Percentiles rank a stretch among this genome's conserved stretches.
Evolutionary conservation across 2,329 filamentous ascomycete genomes (phyloP).

Genomic region (Xylaria sp.): DNA sequence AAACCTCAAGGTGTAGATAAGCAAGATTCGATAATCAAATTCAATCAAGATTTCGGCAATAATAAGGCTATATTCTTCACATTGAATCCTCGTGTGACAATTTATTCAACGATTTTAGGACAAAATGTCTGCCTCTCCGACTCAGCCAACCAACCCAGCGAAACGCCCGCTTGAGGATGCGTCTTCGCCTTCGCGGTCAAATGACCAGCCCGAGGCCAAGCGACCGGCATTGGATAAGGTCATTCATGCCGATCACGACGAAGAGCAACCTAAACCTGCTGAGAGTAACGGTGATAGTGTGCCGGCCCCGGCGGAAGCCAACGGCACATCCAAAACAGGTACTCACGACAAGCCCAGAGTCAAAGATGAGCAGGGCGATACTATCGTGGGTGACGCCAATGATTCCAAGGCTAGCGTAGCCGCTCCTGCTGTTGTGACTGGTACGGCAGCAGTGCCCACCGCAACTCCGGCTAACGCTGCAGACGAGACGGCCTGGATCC

Average conservation of each 20-base stretch:
- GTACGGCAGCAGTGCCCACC: constrained; percentile 52
- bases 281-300: constrained; percentile 54
- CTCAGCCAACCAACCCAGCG: constrained; percentile 73
- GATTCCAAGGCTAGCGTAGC: constrained; percentile 63
- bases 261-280: constrained; percentile 57
- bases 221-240: constrained; percentile 95
- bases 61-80: constrained; percentile 50
- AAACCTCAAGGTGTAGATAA: constrained; percentile 89
- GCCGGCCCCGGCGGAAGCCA: constrained; percentile 57
- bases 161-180: constrained; percentile 98
- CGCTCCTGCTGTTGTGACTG: constrained; percentile 49
- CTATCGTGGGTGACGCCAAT: constrained; percentile 72
- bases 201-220: constrained; percentile 96
- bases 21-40: constrained; percentile 62
- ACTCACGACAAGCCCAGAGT: constrained; percentile 62
- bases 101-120: constrained; percentile 50
- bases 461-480: constrained; percentile 66
- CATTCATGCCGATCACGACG: constrained; percentile 68
- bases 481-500: constrained; percentile 96
- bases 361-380: constrained; percentile 74
- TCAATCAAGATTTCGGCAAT: constrained; percentile 55
- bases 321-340: constrained; percentile 57
- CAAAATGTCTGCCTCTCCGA: constrained; percentile 79
- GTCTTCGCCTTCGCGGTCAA: constrained; percentile 90
- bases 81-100: constrained; percentile 36